Percentiles rank a stretch among this genome's conserved stretches.
Conservation (phyloP, 352 stramenopile species). For the Pythium pectinolyticum region DNA sequence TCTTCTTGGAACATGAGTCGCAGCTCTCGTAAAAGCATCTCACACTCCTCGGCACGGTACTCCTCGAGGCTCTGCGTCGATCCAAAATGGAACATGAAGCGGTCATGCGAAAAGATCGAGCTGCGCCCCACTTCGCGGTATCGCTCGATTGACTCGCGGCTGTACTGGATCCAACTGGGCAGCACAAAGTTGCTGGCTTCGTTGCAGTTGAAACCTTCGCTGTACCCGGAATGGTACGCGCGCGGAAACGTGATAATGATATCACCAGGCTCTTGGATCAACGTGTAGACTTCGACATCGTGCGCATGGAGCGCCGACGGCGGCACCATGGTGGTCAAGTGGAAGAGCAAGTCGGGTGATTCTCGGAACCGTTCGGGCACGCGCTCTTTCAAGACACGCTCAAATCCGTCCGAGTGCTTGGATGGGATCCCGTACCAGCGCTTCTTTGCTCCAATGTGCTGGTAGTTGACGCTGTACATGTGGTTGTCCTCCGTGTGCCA, state of each 20-base stretch:
- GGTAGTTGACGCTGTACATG: slow-evolving; percentile 99
- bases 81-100: slow-evolving; percentile 79
- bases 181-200: slow-evolving; percentile 89
- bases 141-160: slow-evolving; percentile 63
- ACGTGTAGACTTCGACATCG: slow-evolving; percentile 60
- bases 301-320: slow-evolving; percentile 45
- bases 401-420: slow-evolving; percentile 53
- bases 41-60: slow-evolving; percentile 55
- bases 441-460: slow-evolving; percentile 95
- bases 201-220: slow-evolving; percentile 93
- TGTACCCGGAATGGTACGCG: slow-evolving; percentile 96
- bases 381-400: slow-evolving; percentile 45
- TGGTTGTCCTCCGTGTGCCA: slow-evolving; percentile 99
- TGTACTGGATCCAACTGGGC: slow-evolving; percentile 84
- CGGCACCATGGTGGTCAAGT: slow-evolving; percentile 75
- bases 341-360: slow-evolving; percentile 64
- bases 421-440: slow-evolving; percentile 93
- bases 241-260: slow-evolving; percentile 98
- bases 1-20: slow-evolving; percentile 74
- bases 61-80: slow-evolving; percentile 65
- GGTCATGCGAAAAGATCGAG: slow-evolving; percentile 83
- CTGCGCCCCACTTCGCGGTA: slow-evolving; percentile 60
- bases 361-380: slow-evolving; percentile 64
- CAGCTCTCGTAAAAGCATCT: slow-evolving; percentile 66
- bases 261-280: slow-evolving; percentile 88